Conservation (phyloP, 2,329 filamentous ascomycete genomes). For the Triangularia setosa region DNA sequence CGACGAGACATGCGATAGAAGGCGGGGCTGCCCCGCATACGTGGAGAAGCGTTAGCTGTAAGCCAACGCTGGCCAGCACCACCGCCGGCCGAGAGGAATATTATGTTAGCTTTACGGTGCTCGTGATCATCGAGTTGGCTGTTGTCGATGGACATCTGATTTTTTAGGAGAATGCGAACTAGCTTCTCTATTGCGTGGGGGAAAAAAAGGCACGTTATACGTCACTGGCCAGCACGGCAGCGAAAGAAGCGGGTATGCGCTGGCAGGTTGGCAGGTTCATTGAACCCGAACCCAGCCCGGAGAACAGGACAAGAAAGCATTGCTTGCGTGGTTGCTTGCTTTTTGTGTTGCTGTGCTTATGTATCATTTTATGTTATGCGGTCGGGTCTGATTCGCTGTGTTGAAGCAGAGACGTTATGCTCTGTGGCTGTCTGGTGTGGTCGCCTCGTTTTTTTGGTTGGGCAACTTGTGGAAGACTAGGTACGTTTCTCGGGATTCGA, state of each 20-base stretch:
- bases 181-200: not conserved
- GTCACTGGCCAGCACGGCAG: not conserved
- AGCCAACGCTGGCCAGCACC: not conserved
- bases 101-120: not conserved
- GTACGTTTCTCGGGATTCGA: not conserved
- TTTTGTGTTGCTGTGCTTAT: not conserved
- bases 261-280: not conserved
- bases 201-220: not conserved
- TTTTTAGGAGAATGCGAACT: not conserved
- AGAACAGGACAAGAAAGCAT: not conserved
- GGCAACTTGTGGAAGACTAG: not conserved
- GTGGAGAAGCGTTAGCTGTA: not conserved
- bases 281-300: not conserved
- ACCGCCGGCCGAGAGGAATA: not conserved
- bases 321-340: not conserved
- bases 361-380: not conserved
- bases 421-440: not conserved
- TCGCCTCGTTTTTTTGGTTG: not conserved
- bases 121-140: not conserved
- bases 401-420: not conserved
- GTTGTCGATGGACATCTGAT: not conserved
- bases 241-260: not conserved
- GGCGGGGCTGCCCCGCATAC: not conserved
- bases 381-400: not conserved
- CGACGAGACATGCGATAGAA: not conserved